These are phyloP conservation scores for Zymoseptoria tritici DNA, from an alignment of 2,329 filamentous ascomycete genomes.

Conservation along the genomic window DNA sequence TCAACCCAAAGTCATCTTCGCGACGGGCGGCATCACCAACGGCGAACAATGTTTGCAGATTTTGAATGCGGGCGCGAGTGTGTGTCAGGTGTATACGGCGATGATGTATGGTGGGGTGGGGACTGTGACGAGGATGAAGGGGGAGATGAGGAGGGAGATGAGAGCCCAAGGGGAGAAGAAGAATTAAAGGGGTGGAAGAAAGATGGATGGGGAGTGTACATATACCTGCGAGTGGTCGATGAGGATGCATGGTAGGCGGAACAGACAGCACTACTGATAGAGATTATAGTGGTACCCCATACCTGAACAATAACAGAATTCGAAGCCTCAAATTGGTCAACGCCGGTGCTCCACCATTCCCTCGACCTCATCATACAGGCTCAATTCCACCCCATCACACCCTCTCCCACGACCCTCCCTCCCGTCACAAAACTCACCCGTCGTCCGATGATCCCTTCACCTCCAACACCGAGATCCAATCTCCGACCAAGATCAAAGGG, in stretches of 20 bases:
- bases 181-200: neutral
- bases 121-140: constrained; percentile 50
- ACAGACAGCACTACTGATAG: too few species aligned
- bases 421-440: constrained; percentile 18
- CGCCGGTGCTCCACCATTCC: too few species aligned
- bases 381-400: constrained; percentile 26
- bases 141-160: constrained; percentile 42
- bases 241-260: too few species aligned
- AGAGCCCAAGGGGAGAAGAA: neutral
- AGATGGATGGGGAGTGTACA: neutral
- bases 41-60: constrained; percentile 76
- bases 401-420: constrained; percentile 16
- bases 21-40: constrained; percentile 85
- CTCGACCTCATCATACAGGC: neutral
- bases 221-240: neutral
- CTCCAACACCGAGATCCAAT: constrained; percentile 23
- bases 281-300: too few species aligned
- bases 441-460: constrained; percentile 21
- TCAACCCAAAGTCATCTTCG: constrained; percentile 70
- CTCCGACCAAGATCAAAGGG: constrained; percentile 14
- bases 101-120: constrained; percentile 56
- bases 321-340: too few species aligned
- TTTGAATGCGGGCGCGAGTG: constrained; percentile 79
- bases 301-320: too few species aligned
- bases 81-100: constrained; percentile 63